Conservation (phyloP, 495 filamentous ascomycete species). For the Halenospora varia region DNA sequence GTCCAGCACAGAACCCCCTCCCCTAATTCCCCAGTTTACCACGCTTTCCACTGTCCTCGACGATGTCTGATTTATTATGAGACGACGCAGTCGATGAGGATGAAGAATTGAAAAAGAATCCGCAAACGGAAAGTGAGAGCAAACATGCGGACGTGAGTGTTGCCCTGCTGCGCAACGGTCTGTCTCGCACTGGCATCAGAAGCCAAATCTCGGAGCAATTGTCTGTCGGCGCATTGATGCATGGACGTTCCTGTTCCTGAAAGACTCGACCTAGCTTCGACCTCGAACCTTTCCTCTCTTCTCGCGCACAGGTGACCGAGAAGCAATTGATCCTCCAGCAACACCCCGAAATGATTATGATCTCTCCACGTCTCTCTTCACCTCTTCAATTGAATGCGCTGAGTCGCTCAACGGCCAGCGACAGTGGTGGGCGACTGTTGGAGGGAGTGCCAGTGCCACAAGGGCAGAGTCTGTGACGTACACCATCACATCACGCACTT, state of each 20-base stretch:
- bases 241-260: neutral
- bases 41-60: neutral
- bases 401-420: neutral
- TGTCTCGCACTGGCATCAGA: neutral
- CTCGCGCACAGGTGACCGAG: neutral
- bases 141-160: neutral
- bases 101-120: no score
- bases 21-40: neutral
- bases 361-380: neutral
- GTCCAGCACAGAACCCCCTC: neutral
- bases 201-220: neutral
- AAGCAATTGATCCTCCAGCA: neutral
- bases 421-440: neutral
- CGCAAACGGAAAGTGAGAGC: no score
- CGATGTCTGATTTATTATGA: no score
- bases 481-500: neutral
- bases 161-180: neutral
- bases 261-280: neutral
- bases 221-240: neutral
- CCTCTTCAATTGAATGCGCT: slow-evolving; percentile 1
- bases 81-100: no score
- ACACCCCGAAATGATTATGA: neutral
- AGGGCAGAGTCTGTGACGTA: neutral
- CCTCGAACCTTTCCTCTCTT: neutral
- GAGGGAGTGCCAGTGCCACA: neutral